phyloP scores from a whole-genome alignment of 202 grass and related monocot genomes.

The Dendrocalamus latiflorus region DNA sequence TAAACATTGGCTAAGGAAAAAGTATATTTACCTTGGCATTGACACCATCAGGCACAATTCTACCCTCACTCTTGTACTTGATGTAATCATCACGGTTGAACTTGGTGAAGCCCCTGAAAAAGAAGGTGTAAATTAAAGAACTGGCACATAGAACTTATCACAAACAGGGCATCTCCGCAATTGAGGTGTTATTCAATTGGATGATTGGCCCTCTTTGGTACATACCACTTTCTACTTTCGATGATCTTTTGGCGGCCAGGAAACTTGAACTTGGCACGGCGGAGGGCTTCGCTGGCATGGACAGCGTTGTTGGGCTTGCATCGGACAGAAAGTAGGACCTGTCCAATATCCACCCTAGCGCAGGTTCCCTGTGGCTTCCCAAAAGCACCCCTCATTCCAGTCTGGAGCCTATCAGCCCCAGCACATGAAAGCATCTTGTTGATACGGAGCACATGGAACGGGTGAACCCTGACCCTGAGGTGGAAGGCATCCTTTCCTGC shows the following conservation, averaged over 20 bases:
- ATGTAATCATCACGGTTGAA: slow-evolving; percentile 53
- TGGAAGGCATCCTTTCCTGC: slow-evolving; percentile 76
- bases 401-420: slow-evolving; percentile 72
- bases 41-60: slow-evolving; percentile 54
- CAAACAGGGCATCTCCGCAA: not conserved
- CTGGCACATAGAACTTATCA: not conserved
- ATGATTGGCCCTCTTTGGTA: not conserved
- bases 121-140: not conserved
- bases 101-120: slow-evolving; percentile 63
- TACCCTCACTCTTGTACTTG: slow-evolving; percentile 63
- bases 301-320: slow-evolving; percentile 56
- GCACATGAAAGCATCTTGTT: slow-evolving; percentile 80
- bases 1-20: not conserved
- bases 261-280: slow-evolving; percentile 76
- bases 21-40: slow-evolving; percentile 49
- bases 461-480: slow-evolving; percentile 64
- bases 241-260: slow-evolving; percentile 78
- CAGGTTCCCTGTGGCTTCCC: slow-evolving; percentile 66
- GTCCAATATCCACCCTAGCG: slow-evolving; percentile 56
- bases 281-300: slow-evolving; percentile 56
- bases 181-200: not conserved
- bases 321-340: slow-evolving; percentile 66
- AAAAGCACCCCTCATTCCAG: slow-evolving; percentile 72
- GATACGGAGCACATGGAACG: slow-evolving; percentile 63
- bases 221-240: slow-evolving; percentile 53